These are phyloP conservation scores for Hemileccinum rubropunctum DNA, from an alignment of 768 basidiomycete species.

Conservation along the genomic window DNA sequence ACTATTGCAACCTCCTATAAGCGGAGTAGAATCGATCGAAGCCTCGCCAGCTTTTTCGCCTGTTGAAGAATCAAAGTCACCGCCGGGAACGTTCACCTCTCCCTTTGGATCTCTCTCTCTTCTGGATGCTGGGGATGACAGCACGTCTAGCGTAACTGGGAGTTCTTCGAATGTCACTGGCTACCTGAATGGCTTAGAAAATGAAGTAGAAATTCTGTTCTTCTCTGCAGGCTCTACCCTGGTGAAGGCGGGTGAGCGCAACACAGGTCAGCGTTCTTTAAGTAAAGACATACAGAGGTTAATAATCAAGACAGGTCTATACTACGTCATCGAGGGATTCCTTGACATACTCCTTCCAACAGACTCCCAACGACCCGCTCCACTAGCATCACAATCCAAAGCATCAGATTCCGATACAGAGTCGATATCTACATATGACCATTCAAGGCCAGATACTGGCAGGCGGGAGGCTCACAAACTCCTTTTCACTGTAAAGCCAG, in stretches of 20 bases:
- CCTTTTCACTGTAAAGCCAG: constrained; percentile 93
- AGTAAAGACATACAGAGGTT: not conserved
- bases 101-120: constrained; percentile 75
- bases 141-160: constrained; percentile 60
- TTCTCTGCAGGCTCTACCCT: constrained; percentile 84
- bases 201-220: constrained; percentile 94
- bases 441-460: constrained; percentile 25
- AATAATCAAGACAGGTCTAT: constrained; percentile 52
- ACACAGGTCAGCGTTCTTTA: constrained; percentile 59
- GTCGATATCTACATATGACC: constrained; percentile 34
- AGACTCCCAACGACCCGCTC: constrained; percentile 10
- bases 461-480: constrained; percentile 52
- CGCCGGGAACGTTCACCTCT: constrained; percentile 46
- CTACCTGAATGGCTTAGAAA: constrained; percentile 84
- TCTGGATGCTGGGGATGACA: constrained; percentile 68
- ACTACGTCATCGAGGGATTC: constrained; percentile 96
- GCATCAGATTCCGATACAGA: constrained; percentile 33
- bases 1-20: constrained; percentile 80
- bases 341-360: constrained; percentile 82
- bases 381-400: constrained; percentile 16
- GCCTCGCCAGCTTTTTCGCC: constrained; percentile 63
- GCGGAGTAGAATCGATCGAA: constrained; percentile 61
- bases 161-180: constrained; percentile 48
- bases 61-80: constrained; percentile 36
- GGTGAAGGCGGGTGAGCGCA: constrained; percentile 85